phyloP scores from a whole-genome alignment of 352 stramenopile genomes.

The Thalassiosira pacifica region DNA sequence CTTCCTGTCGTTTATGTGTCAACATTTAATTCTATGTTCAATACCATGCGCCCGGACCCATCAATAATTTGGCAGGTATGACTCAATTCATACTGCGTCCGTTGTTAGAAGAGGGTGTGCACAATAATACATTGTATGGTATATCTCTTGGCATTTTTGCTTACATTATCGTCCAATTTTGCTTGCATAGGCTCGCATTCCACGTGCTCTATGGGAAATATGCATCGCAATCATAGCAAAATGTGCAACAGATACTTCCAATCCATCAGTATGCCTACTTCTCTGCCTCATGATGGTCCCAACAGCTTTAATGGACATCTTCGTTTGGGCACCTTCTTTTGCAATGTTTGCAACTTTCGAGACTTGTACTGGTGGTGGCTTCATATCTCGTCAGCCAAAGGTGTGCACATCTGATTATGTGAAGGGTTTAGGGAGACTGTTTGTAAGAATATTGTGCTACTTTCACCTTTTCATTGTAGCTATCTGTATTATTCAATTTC shows the following conservation, averaged over 20 bases:
- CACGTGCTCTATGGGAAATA: constrained; percentile 61
- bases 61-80: constrained; percentile 52
- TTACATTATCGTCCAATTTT: no score
- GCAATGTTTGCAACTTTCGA: constrained; percentile 54
- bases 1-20: constrained; percentile 41
- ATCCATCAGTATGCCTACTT: constrained; percentile 42
- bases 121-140: no score
- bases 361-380: constrained; percentile 45
- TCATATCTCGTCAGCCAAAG: constrained; percentile 38
- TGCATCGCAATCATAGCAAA: constrained; percentile 49
- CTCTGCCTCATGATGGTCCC: constrained; percentile 44
- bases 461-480: neutral
- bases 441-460: constrained; percentile 34
- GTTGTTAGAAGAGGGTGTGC: no score
- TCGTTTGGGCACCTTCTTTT: constrained; percentile 64
- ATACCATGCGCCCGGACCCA: constrained; percentile 48
- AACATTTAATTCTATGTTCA: constrained; percentile 42
- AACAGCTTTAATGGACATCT: constrained; percentile 63
- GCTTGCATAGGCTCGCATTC: constrained; percentile 44
- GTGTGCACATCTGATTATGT: constrained; percentile 52
- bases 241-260: constrained; percentile 7
- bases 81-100: no score
- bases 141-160: no score
- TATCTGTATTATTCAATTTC: neutral
- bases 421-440: constrained; percentile 50